Base-by-base conservation (phyloP, 257 asterid species). In the Avicennia marina region DNA sequence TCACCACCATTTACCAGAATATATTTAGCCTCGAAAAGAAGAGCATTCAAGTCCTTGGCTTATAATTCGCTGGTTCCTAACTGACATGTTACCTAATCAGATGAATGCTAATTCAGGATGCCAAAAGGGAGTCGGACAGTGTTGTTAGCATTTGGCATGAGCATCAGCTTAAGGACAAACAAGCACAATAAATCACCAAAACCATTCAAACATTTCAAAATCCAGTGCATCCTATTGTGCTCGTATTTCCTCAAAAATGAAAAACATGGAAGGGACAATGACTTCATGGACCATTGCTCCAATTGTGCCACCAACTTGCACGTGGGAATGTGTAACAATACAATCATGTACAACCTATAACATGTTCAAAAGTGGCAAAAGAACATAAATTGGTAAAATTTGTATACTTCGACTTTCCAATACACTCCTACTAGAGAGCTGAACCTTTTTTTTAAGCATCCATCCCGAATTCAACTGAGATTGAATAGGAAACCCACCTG, bases 1-100 rank as follows among this genome's bases (percentile, higher is more conserved):
- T 58, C 51, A 68, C 39, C n/a, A 38, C 54, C 57, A 57, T 62
- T 56, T 55, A 65, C 21, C 20, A 34, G 18, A 52, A 41, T 17
- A n/a, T n/a, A 20, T 27, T 31, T 9, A 22, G 51, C 42, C 21
- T 48, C 22, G 34, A 20, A 52, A 57, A 31, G 33, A 45, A 44
- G 29, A 32, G n/a, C 49, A 66, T 10, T 50, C 22, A 16, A 57
- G 15, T 42, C 24, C 52, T 57, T 19, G 44, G 41, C 45, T 44
- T 10, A 20, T 40, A 20, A 27, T 40, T 18, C 49, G n/a, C 24
- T 18, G 20, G 10, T 39, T 45, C n/a, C 29, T 38, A 24, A n/a
- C 26, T 7, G 20, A 54, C 45, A 26, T 12, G 10, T 40, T 25
- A 36, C 12, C 8, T 20, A 32, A 51, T 22, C 15, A 64, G 54